Conservation (phyloP, 2,329 filamentous ascomycete species). For the Coccinonectria pachysandricola region DNA sequence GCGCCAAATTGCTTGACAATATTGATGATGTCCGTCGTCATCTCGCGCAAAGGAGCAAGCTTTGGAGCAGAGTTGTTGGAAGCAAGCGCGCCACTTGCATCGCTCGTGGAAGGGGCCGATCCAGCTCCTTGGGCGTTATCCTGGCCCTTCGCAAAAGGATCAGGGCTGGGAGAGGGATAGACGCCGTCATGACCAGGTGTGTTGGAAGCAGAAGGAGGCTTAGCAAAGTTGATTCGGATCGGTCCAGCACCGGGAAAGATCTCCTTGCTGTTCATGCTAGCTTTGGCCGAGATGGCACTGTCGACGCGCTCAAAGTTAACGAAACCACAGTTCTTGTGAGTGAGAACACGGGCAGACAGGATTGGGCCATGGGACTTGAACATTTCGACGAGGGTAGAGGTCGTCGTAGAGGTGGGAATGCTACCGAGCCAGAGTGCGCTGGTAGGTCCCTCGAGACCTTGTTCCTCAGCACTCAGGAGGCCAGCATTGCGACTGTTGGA, state of each 20-base stretch:
- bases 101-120: constrained; percentile 22
- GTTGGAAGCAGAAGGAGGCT: constrained; percentile 80
- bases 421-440: constrained; percentile 94
- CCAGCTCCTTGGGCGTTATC: constrained; percentile 27
- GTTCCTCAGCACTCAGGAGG: constrained; percentile 64
- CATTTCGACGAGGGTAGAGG: constrained; percentile 87
- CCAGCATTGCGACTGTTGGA: constrained; percentile 57
- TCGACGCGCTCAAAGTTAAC: constrained; percentile 93
- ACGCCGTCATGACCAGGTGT: constrained; percentile 81
- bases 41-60: constrained; percentile 63
- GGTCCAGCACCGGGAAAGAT: constrained; percentile 96
- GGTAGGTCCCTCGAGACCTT: constrained; percentile 77
- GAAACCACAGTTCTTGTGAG: constrained; percentile 98
- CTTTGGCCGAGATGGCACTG: constrained; percentile 81
- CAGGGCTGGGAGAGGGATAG: constrained; percentile 86
- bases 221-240: constrained; percentile 93
- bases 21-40: constrained; percentile 70
- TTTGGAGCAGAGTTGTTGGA: constrained; percentile 41
- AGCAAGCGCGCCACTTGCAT: constrained; percentile 24
- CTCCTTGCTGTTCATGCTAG: constrained; percentile 86
- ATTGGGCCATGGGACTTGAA: constrained; percentile 91
- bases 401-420: constrained; percentile 93
- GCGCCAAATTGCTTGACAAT: constrained; percentile 89
- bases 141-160: constrained; percentile 59
- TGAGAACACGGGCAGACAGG: constrained; percentile 82